Evolutionary conservation across 1,139 yeast species (phyloP), one percentile per base, ranked within the genome.

Genomic region (Magnusiomyces sp.): DNA sequence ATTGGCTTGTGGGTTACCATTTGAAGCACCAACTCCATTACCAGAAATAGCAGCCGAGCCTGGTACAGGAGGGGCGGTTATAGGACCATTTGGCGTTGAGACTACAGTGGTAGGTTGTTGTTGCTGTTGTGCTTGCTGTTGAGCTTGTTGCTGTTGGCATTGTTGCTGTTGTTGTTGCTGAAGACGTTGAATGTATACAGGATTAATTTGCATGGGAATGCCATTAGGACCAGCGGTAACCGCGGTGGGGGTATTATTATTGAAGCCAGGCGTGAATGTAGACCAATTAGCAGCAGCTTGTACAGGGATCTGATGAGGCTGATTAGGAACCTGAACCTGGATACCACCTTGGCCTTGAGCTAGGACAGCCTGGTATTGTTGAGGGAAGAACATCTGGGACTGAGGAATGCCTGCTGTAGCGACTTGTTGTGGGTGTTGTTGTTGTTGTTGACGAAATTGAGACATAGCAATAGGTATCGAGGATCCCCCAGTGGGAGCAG

Each of bases 11-110:
- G 29, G 29, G 29, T 23, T 23, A 23, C 29, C 29, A 23, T 23
- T 23, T 23, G 29, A 23, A 23, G 29, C 29, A 7, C 29, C 29
- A 23, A 23, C 29, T 7, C 29, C 29, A 23, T 23, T 23, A 23
- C 29, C 29, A 23, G 29, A 4, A 23, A 23, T 23, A 23, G 29
- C 29, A 23, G 29, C 17, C 13, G 43, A 23, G 42, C 23, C 37
- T 46, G 43, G 27, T 39, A 39, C 16, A 23, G 43, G 20, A 39
- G 49, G 6, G 32, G 40, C 14, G 36, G 49, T 20, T 46, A 45
- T 9, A 38, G 43, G 14, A n/a, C 16, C 19, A 23, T 23, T 23
- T 39, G 48, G 29, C 4, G 29, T 23, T 23, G 29, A 23, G 4
- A 23, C 43, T 47, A 46, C 5, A 40, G 46, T 9, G 38, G 17